Evolutionary conservation across 2,329 filamentous ascomycete species (phyloP).

Genomic region (Stagonosporopsis vannaccii): DNA sequence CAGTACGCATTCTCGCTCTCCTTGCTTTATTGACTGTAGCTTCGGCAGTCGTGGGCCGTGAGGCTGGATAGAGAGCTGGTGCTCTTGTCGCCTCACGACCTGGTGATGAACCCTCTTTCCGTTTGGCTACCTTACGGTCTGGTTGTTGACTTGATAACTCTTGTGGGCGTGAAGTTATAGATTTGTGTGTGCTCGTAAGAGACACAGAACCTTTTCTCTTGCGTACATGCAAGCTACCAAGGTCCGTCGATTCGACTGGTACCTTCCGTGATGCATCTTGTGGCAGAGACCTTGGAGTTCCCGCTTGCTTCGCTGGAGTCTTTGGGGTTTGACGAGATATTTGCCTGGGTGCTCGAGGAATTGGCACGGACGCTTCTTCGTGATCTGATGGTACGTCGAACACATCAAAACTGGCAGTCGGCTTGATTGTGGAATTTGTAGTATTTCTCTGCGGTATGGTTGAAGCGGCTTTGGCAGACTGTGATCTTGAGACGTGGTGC

Average conservation of each 20-base stretch:
- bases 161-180: constrained; percentile 7
- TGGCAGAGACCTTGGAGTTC: neutral
- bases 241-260: constrained; percentile 36
- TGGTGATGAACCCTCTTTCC: constrained; percentile 30
- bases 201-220: constrained; percentile 38
- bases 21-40: constrained; percentile 33
- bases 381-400: constrained; percentile 40
- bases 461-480: neutral
- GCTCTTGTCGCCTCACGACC: constrained; percentile 8
- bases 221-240: constrained; percentile 40
- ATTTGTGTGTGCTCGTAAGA: constrained; percentile 22
- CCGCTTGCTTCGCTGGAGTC: constrained; percentile 17
- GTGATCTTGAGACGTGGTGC: neutral
- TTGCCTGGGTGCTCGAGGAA: constrained; percentile 21
- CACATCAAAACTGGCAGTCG: constrained; percentile 20
- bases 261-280: constrained; percentile 14
- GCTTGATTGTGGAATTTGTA: constrained; percentile 12
- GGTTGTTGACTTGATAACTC: constrained; percentile 23
- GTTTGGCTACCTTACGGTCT: constrained; percentile 39
- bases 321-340: constrained; percentile 21
- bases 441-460: constrained; percentile 14
- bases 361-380: constrained; percentile 30
- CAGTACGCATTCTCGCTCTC: constrained; percentile 29
- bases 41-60: neutral
- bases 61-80: neutral